Base-by-base conservation (phyloP, 164 flowering plant genomes). In the Aristolochia californica region DNA sequence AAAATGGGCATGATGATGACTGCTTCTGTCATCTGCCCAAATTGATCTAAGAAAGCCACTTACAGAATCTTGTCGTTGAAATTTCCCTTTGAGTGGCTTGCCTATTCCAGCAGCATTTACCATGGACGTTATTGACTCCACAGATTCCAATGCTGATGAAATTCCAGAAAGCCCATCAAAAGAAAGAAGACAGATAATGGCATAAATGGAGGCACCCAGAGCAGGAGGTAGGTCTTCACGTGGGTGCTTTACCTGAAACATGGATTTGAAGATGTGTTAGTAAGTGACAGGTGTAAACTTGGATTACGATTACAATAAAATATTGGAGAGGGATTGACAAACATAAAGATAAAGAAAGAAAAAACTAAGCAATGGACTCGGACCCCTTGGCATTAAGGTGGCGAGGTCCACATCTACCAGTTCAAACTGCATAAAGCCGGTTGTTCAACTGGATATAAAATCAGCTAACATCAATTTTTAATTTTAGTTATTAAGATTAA, bases 171-270 rank as follows among this genome's bases (percentile, higher is more conserved):
- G 59, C 20, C 90, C 97, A 69, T 87, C 90, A 63, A 67, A 76
- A 4, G 93, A 81, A 44, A 93, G 73, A 63, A 87, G 58, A 67
- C 83, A 70, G 34, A 90, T 83, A 21, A 81, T 68, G n/a, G 95
- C 84, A 70, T 77, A 61, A 15, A 85, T 25, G 12, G 96, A 82
- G 25, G 84, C 82, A 30, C 68, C 82, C 17, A 93, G 85, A 65
- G 43, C 68, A 20, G 84, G 86, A 55, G 96, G 95, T 59, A 93
- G 84, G 68, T 62, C 72, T 49, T 67, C 52, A 1, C 53, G 69
- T 34, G 97, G 87, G 67, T 83, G 51, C 40, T 61, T 74, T 26
- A 82, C 91, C 99, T 93, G 59, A 27, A 73, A 71, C 63, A 58
- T n/a, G 57, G 10, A 47, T 26, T 20, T 12, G 8, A 17, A 26